Evolutionary conservation across 116 monocot genomes (phyloP), one percentile per base, ranked within the genome.

Genomic region (Iris pallida): DNA sequence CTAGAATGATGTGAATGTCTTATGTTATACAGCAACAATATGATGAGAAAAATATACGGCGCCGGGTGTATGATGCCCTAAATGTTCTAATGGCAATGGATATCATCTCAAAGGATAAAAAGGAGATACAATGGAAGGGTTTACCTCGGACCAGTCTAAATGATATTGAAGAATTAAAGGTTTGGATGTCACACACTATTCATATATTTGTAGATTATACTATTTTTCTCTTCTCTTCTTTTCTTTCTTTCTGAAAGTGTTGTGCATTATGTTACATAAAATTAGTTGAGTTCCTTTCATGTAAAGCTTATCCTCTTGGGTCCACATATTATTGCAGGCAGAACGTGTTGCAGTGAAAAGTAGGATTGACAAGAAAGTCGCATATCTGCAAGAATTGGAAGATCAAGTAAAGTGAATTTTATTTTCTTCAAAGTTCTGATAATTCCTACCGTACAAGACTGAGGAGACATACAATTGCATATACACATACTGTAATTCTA

Each of bases 81-180:
- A 94, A 94, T 72, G 94, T 94, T 42, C 82, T 94, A 16, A 94
- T 90, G 94, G 94, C 94, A 56, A 90, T 94, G 94, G 94, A 94
- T 74, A 94, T 94, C 61, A 94, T 94, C 49, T 87, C 94, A 68
- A 94, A 94, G 62, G 90, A 94, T 59, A 94, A 94, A 71, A 94
- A 94, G 63, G 94, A 94, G 77, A 94, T 94, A 83, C 94, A 90
- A 48, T 94, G 94, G 94, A 94, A 87, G 56, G 94, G 94, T 59
- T 88, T 94, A 54, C 94, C 94, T 71, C 81, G 85, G n/a, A 94
- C 90, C 47, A 94, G 87, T 73, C 47, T 87, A 49, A 85, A 75
- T 71, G 94, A 94, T 56, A 76, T 88, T 60, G 94, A 90, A 75
- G 85, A 90, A 76, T 68, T 94, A 68, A 90, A 90, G 94, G 94